Evolutionary conservation across 2,329 filamentous ascomycete genomes (phyloP).

Genomic region (Penicillium sp.): DNA sequence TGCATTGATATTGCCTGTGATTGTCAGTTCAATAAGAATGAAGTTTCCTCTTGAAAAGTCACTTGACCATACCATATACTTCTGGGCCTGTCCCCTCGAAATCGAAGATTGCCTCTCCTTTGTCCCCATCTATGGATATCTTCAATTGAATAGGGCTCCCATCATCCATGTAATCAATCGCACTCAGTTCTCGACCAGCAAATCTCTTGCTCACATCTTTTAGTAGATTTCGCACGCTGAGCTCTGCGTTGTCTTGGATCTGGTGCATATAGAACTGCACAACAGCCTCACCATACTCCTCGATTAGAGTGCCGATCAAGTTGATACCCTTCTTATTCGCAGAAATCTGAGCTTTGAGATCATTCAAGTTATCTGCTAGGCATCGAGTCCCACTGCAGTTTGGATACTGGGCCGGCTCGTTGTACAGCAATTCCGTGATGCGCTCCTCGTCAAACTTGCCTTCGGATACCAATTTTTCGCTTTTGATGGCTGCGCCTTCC

Average conservation of each 20-base stretch:
- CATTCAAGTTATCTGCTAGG: constrained; percentile 75
- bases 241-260: constrained; percentile 75
- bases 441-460: constrained; percentile 68
- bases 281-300: constrained; percentile 68
- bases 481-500: constrained; percentile 65
- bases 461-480: constrained; percentile 49
- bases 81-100: constrained; percentile 75
- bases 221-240: constrained; percentile 68
- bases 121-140: constrained; percentile 65
- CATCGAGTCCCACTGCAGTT: constrained; percentile 75
- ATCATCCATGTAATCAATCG: constrained; percentile 79
- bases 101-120: constrained; percentile 72
- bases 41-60: not conserved
- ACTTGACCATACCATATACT: constrained; percentile 43
- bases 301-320: constrained; percentile 67
- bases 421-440: constrained; percentile 66
- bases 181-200: constrained; percentile 60
- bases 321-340: constrained; percentile 80
- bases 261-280: constrained; percentile 77
- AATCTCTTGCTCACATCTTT: constrained; percentile 66
- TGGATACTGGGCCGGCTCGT: constrained; percentile 68
- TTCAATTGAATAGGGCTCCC: constrained; percentile 73
- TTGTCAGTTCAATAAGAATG: not conserved
- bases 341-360: constrained; percentile 78
- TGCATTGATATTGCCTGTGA: constrained; percentile 68